These are phyloP conservation scores for Erodium moschatum DNA, from an alignment of 441 rosid species.

Conservation along the genomic window DNA sequence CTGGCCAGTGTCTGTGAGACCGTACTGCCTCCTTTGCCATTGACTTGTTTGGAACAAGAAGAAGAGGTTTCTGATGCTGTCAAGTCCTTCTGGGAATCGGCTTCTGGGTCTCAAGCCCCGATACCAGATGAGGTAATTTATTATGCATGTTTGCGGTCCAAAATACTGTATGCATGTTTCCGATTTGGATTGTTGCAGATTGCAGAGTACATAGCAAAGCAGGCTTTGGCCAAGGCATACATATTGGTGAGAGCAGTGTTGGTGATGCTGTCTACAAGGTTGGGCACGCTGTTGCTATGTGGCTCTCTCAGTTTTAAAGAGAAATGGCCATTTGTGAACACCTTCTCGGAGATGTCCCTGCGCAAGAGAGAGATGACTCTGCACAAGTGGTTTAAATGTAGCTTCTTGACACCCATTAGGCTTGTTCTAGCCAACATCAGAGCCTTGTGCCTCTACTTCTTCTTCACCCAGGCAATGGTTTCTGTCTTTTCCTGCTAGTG, in stretches of 20 bases:
- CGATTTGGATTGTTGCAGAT: not conserved
- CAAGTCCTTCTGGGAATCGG: not conserved
- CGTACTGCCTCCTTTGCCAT: conserved; percentile 40
- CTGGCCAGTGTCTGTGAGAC: conserved; percentile 46
- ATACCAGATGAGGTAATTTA: not conserved
- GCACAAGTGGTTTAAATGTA: conserved; percentile 17
- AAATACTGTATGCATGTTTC: not conserved
- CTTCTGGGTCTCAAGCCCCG: not conserved
- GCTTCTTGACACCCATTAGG: conserved; percentile 18
- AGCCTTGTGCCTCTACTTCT: conserved; percentile 17
- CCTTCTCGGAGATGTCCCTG: conserved; percentile 14
- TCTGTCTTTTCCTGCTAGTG: no score
- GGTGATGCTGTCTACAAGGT: not conserved
- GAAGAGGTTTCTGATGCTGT: not conserved
- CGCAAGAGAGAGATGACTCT: conserved; percentile 19
- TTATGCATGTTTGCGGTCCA: no score
- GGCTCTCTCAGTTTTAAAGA: not conserved
- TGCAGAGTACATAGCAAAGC: not conserved
- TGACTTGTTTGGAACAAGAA: not conserved
- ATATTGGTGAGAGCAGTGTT: conserved; percentile 1
- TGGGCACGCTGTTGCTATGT: not conserved
- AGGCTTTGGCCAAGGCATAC: not conserved
- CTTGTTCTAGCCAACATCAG: conserved; percentile 19
- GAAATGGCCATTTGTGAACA: conserved; percentile 11
- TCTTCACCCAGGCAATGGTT: no score